Percentiles rank a stretch among this genome's conserved stretches.
Evolutionary conservation across 2,329 filamentous ascomycete genomes (phyloP).

Genomic region (Sporothrix inflata): DNA sequence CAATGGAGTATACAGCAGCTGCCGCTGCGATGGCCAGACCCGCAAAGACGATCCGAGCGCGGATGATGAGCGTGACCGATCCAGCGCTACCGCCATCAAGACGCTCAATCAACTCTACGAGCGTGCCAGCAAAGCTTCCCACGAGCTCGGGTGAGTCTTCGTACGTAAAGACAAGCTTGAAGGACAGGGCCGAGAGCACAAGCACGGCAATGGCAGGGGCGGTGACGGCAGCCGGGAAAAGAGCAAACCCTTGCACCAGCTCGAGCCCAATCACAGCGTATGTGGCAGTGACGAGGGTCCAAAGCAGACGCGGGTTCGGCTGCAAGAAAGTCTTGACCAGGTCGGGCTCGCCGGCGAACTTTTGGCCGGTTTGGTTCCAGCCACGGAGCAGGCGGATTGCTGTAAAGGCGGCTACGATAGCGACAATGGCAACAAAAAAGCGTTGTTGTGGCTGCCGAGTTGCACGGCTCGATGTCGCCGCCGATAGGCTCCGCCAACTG

Average conservation of each 20-base stretch:
- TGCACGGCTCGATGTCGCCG: not conserved
- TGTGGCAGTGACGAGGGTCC: slow-evolving; percentile 69
- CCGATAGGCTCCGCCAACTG: slow-evolving; percentile 49
- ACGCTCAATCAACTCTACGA: slow-evolving; percentile 46
- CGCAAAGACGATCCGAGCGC: slow-evolving; percentile 56
- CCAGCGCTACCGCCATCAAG: slow-evolving; percentile 39
- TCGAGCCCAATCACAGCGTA: slow-evolving; percentile 65
- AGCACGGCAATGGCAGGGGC: slow-evolving; percentile 44
- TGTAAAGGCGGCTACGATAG: slow-evolving; percentile 55
- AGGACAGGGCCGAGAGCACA: slow-evolving; percentile 65
- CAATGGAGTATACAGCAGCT: slow-evolving; percentile 47
- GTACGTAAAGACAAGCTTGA: slow-evolving; percentile 87
- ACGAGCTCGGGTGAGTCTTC: slow-evolving; percentile 87
- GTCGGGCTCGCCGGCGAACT: slow-evolving; percentile 88
- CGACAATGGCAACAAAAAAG: not conserved
- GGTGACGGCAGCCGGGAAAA: slow-evolving; percentile 48
- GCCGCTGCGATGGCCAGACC: slow-evolving; percentile 47
- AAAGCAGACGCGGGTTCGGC: slow-evolving; percentile 68
- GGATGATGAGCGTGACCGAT: slow-evolving; percentile 51
- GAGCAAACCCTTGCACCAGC: slow-evolving; percentile 48
- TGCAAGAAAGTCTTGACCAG: slow-evolving; percentile 74
- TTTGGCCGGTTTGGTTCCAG: slow-evolving; percentile 98
- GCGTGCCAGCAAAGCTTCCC: slow-evolving; percentile 45
- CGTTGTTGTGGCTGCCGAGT: not conserved
- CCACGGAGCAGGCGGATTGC: slow-evolving; percentile 69